Evolutionary conservation across 768 basidiomycete genomes (phyloP).

Genomic region (Gyrodon lividus): DNA sequence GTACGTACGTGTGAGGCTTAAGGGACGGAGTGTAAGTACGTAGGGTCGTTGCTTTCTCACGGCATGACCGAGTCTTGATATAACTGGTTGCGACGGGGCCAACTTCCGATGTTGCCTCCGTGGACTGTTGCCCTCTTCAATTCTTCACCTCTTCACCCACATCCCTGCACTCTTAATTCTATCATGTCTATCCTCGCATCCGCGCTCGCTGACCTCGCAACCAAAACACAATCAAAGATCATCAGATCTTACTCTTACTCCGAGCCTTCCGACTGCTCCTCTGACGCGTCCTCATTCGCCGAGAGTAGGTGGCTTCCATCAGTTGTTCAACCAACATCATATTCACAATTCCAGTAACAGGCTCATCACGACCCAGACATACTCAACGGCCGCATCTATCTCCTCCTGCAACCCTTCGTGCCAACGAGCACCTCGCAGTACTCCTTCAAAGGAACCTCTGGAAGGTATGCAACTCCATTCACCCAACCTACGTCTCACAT

Average conservation of each 20-base stretch:
- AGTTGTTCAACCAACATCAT: background rate
- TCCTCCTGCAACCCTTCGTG: conserved; percentile 23
- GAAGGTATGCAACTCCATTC: conserved; percentile 51
- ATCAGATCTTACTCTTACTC: conserved; percentile 3
- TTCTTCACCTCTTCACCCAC: conserved; percentile 8
- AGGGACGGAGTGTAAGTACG: no score
- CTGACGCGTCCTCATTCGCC: conserved; percentile 16
- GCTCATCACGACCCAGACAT: conserved; percentile 21
- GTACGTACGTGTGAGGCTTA: no score
- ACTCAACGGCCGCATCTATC: conserved; percentile 16
- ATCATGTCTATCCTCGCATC: conserved; percentile 29
- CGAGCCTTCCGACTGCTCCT: conserved; percentile 10
- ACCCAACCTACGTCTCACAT: background rate
- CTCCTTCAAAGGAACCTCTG: conserved; percentile 66
- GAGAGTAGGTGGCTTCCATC: conserved; percentile 13
- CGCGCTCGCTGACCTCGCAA: conserved; percentile 28
- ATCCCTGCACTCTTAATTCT: conserved; percentile 11
- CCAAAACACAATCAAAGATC: conserved; percentile 23
- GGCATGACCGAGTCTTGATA: conserved; percentile 22
- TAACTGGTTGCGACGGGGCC: conserved; percentile 31
- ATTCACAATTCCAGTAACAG: conserved; percentile 9
- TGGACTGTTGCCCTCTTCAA: conserved; percentile 4
- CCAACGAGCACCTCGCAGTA: conserved; percentile 77
- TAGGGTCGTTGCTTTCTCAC: conserved; percentile 1
- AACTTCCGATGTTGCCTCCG: background rate